Conservation (phyloP, 495 filamentous ascomycete species). For the Podospora tetraspora region DNA sequence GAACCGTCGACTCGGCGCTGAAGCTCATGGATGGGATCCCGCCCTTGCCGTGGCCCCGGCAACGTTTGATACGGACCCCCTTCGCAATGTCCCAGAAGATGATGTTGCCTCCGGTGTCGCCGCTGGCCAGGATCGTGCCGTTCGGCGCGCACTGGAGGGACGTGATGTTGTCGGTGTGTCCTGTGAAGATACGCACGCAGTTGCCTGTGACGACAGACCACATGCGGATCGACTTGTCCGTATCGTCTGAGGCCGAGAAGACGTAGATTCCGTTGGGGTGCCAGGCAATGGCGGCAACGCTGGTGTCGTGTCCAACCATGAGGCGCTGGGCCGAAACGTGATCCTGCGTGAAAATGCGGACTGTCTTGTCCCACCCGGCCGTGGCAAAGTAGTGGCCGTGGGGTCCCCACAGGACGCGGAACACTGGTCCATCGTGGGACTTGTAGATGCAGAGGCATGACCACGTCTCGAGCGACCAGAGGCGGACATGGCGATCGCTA, state of each 20-base stretch:
- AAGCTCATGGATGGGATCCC: slow-evolving; percentile 91
- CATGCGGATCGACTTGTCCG: slow-evolving; percentile 91
- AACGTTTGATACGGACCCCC: slow-evolving; percentile 78
- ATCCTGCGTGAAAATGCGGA: slow-evolving; percentile 84
- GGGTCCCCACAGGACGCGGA: slow-evolving; percentile 85
- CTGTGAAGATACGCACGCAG: slow-evolving; percentile 85
- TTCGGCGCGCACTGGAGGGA: slow-evolving; percentile 77
- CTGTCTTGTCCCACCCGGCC: slow-evolving; percentile 79
- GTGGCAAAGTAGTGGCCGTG: slow-evolving; percentile 94
- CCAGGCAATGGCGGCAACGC: slow-evolving; percentile 78
- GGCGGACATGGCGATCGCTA: slow-evolving; percentile 75
- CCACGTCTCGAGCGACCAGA: slow-evolving; percentile 91
- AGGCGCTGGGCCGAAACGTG: slow-evolving; percentile 84
- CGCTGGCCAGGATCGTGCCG: slow-evolving; percentile 82
- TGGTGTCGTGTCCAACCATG: slow-evolving; percentile 84
- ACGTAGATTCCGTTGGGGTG: slow-evolving; percentile 90
- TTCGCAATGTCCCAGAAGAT: slow-evolving; percentile 87
- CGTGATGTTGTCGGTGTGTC: slow-evolving; percentile 79
- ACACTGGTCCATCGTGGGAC: slow-evolving; percentile 80
- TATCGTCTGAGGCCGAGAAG: slow-evolving; percentile 74
- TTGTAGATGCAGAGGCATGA: slow-evolving; percentile 88
- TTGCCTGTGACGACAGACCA: slow-evolving; percentile 86
- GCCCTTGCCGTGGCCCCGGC: slow-evolving; percentile 88
- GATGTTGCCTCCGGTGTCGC: slow-evolving; percentile 78
- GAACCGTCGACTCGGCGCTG: slow-evolving; percentile 79